Evolutionary conservation across 169 alveolate genomes (phyloP).

Genomic region (Plasmodium blacklocki): DNA sequence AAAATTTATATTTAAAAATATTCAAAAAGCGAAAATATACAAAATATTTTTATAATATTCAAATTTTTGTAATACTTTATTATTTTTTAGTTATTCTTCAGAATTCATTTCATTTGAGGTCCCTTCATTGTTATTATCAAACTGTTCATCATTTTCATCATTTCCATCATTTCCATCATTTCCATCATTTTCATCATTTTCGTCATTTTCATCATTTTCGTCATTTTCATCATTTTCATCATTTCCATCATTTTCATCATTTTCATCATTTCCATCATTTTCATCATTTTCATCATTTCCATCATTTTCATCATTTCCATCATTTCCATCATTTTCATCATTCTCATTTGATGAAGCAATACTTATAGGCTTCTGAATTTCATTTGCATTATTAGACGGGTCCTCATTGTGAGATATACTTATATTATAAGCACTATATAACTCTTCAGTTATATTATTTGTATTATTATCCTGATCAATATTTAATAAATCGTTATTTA

Average conservation of each 20-base stretch:
- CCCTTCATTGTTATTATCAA: neutral
- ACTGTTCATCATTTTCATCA: neutral
- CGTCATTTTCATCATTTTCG: neutral
- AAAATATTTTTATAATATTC: too few species aligned
- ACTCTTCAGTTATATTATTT: neutral
- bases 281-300: neutral
- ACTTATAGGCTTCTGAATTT: slow-evolving; percentile 13
- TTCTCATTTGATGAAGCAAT: slow-evolving; percentile 33
- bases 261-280: neutral
- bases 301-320: neutral
- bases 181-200: slow-evolving; percentile 17
- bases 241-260: neutral
- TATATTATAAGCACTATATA: neutral
- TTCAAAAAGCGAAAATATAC: too few species aligned
- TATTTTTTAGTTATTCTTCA: neutral
- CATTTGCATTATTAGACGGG: neutral
- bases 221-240: slow-evolving; percentile 34
- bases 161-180: neutral
- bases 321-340: slow-evolving; percentile 10
- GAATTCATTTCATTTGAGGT: neutral
- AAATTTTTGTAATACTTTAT: too few species aligned
- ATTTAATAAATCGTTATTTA: neutral
- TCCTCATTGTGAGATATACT: neutral
- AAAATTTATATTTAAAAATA: too few species aligned
- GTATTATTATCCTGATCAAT: neutral